A percentile compares a stretch with the other conserved stretches of the same genome.
phyloP scores from a whole-genome alignment of 78 protist genomes.

The Mastigamoeba balamuthi region DNA sequence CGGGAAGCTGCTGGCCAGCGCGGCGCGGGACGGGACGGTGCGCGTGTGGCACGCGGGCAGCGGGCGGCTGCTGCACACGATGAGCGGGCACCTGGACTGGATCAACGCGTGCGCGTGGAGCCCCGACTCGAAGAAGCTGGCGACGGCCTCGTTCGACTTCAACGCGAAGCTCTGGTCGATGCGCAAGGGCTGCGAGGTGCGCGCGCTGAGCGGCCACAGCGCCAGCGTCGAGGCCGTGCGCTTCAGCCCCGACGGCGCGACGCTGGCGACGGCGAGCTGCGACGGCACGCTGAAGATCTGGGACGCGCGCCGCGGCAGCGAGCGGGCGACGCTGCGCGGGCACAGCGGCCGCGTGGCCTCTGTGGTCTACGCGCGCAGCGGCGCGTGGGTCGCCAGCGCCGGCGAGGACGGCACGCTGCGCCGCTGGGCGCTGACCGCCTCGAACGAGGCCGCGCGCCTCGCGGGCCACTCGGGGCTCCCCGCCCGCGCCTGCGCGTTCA shows the following conservation, averaged over 20 bases:
- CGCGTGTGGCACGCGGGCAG: conserved; percentile 6
- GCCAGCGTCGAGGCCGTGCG: conserved; percentile 20
- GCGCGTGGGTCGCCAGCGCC: conserved; percentile 3
- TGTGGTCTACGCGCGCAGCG: not conserved
- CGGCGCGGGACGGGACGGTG: conserved; percentile 25
- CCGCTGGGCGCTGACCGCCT: conserved; percentile 25
- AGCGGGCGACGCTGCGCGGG: conserved; percentile 17
- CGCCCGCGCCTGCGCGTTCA: conserved; percentile 7
- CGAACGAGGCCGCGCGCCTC: conserved; percentile 24
- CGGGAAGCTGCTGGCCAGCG: conserved; percentile 32
- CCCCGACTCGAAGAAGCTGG: conserved; percentile 24
- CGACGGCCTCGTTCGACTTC: conserved; percentile 40
- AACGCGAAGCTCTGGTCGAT: conserved; percentile 39
- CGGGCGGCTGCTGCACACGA: not conserved
- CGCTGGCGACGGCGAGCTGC: conserved; percentile 16
- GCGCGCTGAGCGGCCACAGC: conserved; percentile 33
- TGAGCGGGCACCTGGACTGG: conserved; percentile 51
- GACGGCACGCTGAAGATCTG: conserved; percentile 46
- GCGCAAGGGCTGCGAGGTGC: conserved; percentile 2
- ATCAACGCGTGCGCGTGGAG: conserved; percentile 27
- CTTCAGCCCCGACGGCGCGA: conserved; percentile 7
- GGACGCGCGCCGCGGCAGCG: conserved; percentile 41
- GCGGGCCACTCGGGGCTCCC: conserved; percentile 41
- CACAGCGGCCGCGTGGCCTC: conserved; percentile 31
- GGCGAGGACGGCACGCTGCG: conserved; percentile 38